Evolutionary conservation across 805 yeast species (phyloP), one percentile per base, ranked within the genome.

Genomic region (Hanseniaspora thailandica): DNA sequence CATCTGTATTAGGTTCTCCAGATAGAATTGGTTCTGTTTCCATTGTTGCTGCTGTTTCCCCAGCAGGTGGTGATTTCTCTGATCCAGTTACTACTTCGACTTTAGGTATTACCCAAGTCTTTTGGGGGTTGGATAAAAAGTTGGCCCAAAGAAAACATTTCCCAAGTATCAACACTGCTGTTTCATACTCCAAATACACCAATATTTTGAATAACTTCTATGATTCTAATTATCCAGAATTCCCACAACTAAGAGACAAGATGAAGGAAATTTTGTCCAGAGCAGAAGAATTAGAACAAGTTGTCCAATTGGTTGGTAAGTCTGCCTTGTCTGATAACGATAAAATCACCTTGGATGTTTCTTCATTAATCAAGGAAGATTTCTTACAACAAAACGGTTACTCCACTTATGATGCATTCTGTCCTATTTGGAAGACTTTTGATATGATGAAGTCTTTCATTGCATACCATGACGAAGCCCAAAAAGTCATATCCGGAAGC

Each of bases 21-120:
- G 85, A 86, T 62, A 88, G 99, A 76, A 66, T 78, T 60, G 99
- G 98, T 57, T 90, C 98, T 30, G 99, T 93, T 58, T 93, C 98
- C n/a, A 93, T 93, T 71, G 93, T 93, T 64, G 99, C 98, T 56
- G 99, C 99, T 61, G 99, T 93, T 39, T 93, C 97, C 4, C 99
- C 99, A 61, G 97, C 98, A 54, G 99, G 99, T 81, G 99, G 99
- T 82, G 99, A 93, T 76, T 90, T 93, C 82, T 90, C 97, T 25
- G 99, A 93, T 74, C 99, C 99, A 44, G 99, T 93, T 62, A 93
- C 99, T 26, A 90, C 97, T 20, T 81, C 98, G 7, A 93, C 99
- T 34, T 80, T 93, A 66, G 97, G 97, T 84, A 93, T 93, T 62
- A 93, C 98, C n/a, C 99, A 93, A 76, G 99, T 93, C 51, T 93